phyloP scores from a whole-genome alignment of 441 rosid species.

The Euphorbia schlechtendalii region DNA sequence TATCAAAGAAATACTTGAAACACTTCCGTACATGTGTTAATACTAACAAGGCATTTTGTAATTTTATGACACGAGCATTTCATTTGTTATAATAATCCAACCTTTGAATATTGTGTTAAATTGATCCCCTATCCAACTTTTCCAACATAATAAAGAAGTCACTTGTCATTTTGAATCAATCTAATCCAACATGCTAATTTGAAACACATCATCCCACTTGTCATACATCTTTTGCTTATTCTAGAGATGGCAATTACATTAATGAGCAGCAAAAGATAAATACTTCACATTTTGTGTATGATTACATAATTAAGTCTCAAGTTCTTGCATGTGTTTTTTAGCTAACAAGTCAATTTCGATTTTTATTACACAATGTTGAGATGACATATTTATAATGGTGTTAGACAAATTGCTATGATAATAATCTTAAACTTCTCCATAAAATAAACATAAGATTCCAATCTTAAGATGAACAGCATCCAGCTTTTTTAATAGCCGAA shows the following conservation, averaged over 20 bases:
- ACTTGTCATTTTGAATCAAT: no score
- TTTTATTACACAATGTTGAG: conserved; percentile 1
- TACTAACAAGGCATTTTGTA: no score
- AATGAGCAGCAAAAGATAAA: no score
- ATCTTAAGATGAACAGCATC: conserved; percentile 67
- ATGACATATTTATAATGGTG: conserved; percentile 2
- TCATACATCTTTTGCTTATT: no score
- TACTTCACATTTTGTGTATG: neutral
- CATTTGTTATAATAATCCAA: no score
- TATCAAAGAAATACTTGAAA: neutral
- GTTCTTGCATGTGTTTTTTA: neutral
- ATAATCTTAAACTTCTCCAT: conserved; percentile 4
- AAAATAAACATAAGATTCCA: neutral
- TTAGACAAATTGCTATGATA: conserved; percentile 14
- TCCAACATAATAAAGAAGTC: no score
- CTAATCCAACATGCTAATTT: no score
- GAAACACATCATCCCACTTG: no score
- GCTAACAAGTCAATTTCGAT: neutral
- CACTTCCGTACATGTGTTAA: neutral
- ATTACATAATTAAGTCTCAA: neutral
- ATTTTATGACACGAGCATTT: no score
- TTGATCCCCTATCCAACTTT: no score
- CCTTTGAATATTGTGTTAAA: no score
- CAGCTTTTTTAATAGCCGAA: conserved; percentile 58
- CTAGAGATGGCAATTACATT: no score